Base-by-base conservation (phyloP, 2,329 filamentous ascomycete species). In the Chaetomiaceae sp. region DNA sequence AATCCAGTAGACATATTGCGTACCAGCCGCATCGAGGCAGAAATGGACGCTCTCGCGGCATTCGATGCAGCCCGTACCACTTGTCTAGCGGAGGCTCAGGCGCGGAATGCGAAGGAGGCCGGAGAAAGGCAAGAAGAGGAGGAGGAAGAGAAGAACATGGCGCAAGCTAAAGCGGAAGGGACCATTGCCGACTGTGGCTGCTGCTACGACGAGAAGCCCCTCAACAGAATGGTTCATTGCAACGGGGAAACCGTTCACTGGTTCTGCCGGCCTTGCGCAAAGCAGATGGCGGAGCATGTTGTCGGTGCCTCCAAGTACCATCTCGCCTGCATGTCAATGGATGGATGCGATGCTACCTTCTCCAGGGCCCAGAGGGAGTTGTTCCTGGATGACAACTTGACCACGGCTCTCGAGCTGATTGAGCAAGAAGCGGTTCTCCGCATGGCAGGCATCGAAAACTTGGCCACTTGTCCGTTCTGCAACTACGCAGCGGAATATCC, bases 401-500 rank as follows among this genome's bases (percentile, higher is more conserved):
- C 79, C 27, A 71, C 76, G 3, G 85, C 84, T 8, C 72, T 95
- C 2, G 85, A 87, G 51, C 77, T 81, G 20, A 78, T 91, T 47
- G 86, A 91, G 64, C 84, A 88, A 66, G 81, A 87, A 61, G 78
- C 84, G 16, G 79, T 82, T 21, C 73, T 95, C 34, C 79, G 81
- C n/a, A 73, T 81, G 56, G 87, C 89, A 1, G 81, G 77, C 0
- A 77, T 95, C 32, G 82, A 90, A 36, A 82, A 85, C 56, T 77
- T 95, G 1, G 86, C 80, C 29, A 82, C 79, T 29, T 95, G 90
- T 60, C 89, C 89, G 0, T 94, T 90, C 64, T 95, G 90, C 66
- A 83, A 87, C 20, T 95, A 82, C 71, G 89, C 87, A 37, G 87
- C 84, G 30, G 86, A 90, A 54, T 87, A 82, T 58, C 82, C 81